Conservation (phyloP, 192 early-diverging fungal species). For the Geranomyces michiganensis region DNA sequence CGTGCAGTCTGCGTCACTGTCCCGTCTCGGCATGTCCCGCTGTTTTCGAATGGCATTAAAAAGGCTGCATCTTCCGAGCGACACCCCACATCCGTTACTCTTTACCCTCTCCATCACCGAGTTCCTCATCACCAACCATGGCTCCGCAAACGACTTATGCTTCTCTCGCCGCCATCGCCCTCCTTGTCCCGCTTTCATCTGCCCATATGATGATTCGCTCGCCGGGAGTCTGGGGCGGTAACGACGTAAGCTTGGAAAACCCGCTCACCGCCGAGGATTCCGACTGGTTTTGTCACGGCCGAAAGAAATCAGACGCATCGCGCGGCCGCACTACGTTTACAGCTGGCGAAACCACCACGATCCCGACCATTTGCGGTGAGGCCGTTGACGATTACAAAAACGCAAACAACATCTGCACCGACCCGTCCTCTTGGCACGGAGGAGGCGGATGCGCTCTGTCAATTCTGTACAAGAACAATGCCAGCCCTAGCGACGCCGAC, state of each 20-base stretch:
- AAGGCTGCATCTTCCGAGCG: too few species aligned
- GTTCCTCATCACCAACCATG: not conserved
- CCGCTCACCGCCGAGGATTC: constrained; percentile 17
- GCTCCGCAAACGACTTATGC: not conserved
- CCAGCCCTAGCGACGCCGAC: constrained; percentile 10
- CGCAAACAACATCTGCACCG: constrained; percentile 28
- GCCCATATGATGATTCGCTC: constrained; percentile 21
- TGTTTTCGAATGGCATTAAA: too few species aligned
- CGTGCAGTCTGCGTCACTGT: too few species aligned
- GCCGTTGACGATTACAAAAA: constrained; percentile 8
- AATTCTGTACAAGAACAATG: constrained; percentile 29
- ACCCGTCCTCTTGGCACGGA: constrained; percentile 12
- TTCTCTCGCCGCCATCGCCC: constrained; percentile 3
- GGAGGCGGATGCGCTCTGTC: constrained; percentile 36
- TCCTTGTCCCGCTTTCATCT: not conserved
- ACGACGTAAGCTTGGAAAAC: constrained; percentile 11
- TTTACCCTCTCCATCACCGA: too few species aligned
- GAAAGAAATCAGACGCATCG: constrained; percentile 8
- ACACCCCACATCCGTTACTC: too few species aligned
- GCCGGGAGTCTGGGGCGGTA: constrained; percentile 22
- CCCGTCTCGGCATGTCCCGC: too few species aligned
- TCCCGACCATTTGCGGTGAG: constrained; percentile 27
- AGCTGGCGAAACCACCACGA: constrained; percentile 12
- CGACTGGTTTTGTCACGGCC: constrained; percentile 35
- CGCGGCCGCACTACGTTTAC: constrained; percentile 3